Percentiles rank a stretch among this genome's conserved stretches.
Evolutionary conservation across 2,329 filamentous ascomycete genomes (phyloP).

Genomic region (Talaromyces sp.): DNA sequence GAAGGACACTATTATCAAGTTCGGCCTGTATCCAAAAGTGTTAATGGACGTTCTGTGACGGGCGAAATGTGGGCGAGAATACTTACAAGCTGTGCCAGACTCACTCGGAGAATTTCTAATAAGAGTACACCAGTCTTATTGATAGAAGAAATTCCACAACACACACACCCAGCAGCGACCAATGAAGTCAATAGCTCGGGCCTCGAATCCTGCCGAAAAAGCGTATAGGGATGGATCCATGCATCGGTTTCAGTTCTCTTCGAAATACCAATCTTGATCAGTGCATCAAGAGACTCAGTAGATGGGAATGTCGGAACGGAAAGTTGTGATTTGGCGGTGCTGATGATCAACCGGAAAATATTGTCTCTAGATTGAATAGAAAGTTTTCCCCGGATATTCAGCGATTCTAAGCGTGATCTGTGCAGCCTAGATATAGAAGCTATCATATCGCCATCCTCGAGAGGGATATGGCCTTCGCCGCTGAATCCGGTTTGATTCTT

Average conservation of each 20-base stretch:
- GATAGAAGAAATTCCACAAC: neutral
- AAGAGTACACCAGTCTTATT: neutral
- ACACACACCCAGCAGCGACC: neutral
- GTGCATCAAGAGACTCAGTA: neutral
- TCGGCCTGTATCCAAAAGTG: neutral
- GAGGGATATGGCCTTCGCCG: neutral
- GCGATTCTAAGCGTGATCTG: neutral
- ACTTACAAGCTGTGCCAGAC: neutral
- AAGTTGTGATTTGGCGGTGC: neutral
- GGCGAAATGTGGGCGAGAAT: neutral
- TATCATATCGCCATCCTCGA: neutral
- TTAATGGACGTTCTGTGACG: neutral
- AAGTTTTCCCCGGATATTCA: neutral
- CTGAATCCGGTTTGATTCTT: neutral
- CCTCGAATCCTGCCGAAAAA: neutral
- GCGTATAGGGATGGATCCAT: neutral
- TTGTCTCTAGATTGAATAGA: neutral
- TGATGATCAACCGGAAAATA: neutral
- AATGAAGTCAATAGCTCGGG: neutral
- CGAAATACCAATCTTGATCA: neutral
- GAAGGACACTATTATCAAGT: slow-evolving; percentile 1
- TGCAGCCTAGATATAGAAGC: neutral
- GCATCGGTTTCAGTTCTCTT: neutral
- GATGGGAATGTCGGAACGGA: neutral
- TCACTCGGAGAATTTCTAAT: neutral